These are phyloP conservation scores for Penicillium turbatum DNA, from an alignment of 495 filamentous ascomycete species.

Conservation along the genomic window DNA sequence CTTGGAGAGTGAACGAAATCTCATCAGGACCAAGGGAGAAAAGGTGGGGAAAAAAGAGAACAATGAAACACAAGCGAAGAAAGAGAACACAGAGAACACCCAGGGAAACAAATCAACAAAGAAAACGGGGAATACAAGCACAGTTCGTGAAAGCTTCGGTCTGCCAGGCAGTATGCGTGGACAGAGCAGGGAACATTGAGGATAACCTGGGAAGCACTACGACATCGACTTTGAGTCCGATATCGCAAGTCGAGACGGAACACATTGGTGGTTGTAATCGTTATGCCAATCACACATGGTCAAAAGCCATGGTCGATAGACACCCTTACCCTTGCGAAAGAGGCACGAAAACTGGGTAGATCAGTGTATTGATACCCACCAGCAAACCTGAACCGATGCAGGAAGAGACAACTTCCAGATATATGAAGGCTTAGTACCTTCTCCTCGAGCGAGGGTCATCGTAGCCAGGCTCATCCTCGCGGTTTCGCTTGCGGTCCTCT, in stretches of 20 bases:
- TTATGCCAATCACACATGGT: constrained; percentile 9
- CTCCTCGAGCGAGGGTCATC: constrained; percentile 76
- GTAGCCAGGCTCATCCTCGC: constrained; percentile 54
- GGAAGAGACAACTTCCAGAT: constrained; percentile 16
- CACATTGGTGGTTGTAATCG: constrained; percentile 5
- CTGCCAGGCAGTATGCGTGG: constrained; percentile 5
- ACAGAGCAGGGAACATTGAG: constrained; percentile 4
- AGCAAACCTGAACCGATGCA: constrained; percentile 37
- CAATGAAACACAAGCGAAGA: constrained; percentile 18
- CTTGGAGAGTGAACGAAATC: constrained; percentile 11
- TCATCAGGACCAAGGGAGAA: constrained; percentile 10
- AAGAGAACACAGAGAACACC: constrained; percentile 16
- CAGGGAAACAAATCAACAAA: constrained; percentile 14
- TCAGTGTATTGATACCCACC: constrained; percentile 48
- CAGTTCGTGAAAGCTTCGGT: constrained; percentile 9
- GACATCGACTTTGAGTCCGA: constrained; percentile 1
- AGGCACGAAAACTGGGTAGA: constrained; percentile 41
- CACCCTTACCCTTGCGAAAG: constrained; percentile 62
- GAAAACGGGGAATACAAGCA: constrained; percentile 24
- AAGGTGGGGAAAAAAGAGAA: constrained; percentile 19
- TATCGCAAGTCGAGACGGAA: constrained; percentile 1
- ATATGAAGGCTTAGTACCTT: constrained; percentile 58
- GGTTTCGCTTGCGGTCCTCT: constrained; percentile 58
- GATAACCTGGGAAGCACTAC: not conserved
- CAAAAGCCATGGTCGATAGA: constrained; percentile 5